These are phyloP conservation scores for Suillus subaureus DNA, from an alignment of 768 basidiomycete genomes.

Conservation along the genomic window DNA sequence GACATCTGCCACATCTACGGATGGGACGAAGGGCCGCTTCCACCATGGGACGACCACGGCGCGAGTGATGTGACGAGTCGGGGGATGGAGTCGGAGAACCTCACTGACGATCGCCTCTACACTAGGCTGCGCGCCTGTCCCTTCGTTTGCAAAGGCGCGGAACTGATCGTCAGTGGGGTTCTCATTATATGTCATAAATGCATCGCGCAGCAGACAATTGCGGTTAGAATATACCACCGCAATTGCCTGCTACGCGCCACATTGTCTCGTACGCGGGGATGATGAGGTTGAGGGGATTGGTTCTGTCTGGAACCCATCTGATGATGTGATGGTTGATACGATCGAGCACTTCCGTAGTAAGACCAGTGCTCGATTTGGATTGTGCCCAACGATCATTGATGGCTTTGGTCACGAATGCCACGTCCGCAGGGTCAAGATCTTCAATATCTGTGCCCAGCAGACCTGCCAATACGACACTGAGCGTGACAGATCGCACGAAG, in stretches of 20 bases:
- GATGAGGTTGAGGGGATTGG: constrained; percentile 47
- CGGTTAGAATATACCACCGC: constrained; percentile 34
- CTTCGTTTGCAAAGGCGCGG: constrained; percentile 10
- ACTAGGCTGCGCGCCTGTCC: constrained; percentile 25
- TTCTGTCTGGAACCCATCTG: constrained; percentile 37
- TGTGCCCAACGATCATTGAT: constrained; percentile 41
- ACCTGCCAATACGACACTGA: constrained; percentile 40
- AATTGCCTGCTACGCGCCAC: constrained; percentile 57
- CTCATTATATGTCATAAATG: constrained; percentile 33
- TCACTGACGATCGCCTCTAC: constrained; percentile 44
- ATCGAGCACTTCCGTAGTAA: constrained; percentile 24
- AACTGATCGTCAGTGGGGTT: constrained; percentile 36
- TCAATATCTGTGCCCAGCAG: constrained; percentile 37
- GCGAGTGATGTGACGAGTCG: constrained; percentile 49
- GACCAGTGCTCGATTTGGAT: constrained; percentile 41
- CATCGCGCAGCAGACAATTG: constrained; percentile 13
- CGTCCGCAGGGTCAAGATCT: constrained; percentile 33
- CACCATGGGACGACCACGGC: constrained; percentile 11
- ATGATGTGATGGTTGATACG: constrained; percentile 39
- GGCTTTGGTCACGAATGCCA: constrained; percentile 35
- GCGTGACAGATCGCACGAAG: constrained; percentile 42
- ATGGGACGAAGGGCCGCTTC: constrained; percentile 11
- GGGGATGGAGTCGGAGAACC: constrained; percentile 52
- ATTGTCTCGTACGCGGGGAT: constrained; percentile 60
- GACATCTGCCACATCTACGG: constrained; percentile 26